A percentile compares a stretch with the other conserved stretches of the same genome.
Evolutionary conservation across 352 stramenopile genomes (phyloP).

Genomic region (Elongisporangium anandrum): DNA sequence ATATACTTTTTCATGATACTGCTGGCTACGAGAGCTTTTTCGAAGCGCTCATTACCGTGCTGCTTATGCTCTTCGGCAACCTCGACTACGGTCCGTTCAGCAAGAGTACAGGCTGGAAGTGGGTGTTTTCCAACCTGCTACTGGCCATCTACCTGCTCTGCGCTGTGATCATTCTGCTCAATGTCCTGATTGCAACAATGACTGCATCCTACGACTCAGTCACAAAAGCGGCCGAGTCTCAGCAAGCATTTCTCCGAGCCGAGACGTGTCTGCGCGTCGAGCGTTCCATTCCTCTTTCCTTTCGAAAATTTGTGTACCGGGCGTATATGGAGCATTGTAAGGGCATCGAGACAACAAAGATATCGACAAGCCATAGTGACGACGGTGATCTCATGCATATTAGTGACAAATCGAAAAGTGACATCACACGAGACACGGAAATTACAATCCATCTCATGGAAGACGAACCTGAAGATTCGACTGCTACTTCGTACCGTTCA

Average conservation of each 20-base stretch:
- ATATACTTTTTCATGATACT: slow-evolving; percentile 48
- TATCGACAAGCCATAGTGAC: too few species aligned
- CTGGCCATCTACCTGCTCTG: slow-evolving; percentile 44
- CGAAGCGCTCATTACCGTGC: slow-evolving; percentile 62
- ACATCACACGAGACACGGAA: too few species aligned
- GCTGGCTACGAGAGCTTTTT: slow-evolving; percentile 51
- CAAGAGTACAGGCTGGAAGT: slow-evolving; percentile 24
- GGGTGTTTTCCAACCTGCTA: slow-evolving; percentile 43
- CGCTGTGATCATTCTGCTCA: slow-evolving; percentile 60
- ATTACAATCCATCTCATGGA: too few species aligned
- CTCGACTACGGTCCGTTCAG: slow-evolving; percentile 44
- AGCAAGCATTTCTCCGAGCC: slow-evolving; percentile 47
- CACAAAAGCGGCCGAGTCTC: slow-evolving; percentile 46
- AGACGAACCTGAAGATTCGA: too few species aligned
- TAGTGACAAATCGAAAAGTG: too few species aligned
- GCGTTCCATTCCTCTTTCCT: too few species aligned
- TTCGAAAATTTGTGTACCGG: too few species aligned
- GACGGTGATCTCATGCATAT: too few species aligned
- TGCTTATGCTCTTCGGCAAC: slow-evolving; percentile 69
- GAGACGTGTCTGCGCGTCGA: slow-evolving; percentile 50
- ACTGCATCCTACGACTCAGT: slow-evolving; percentile 50
- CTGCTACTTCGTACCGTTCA: too few species aligned
- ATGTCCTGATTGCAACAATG: slow-evolving; percentile 74
- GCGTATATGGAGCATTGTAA: too few species aligned
- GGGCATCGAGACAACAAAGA: too few species aligned